Percentiles rank a stretch among this genome's conserved stretches.
These are phyloP conservation scores for Acacia concinna DNA, from an alignment of 331 rosid species.

Conservation along the genomic window DNA sequence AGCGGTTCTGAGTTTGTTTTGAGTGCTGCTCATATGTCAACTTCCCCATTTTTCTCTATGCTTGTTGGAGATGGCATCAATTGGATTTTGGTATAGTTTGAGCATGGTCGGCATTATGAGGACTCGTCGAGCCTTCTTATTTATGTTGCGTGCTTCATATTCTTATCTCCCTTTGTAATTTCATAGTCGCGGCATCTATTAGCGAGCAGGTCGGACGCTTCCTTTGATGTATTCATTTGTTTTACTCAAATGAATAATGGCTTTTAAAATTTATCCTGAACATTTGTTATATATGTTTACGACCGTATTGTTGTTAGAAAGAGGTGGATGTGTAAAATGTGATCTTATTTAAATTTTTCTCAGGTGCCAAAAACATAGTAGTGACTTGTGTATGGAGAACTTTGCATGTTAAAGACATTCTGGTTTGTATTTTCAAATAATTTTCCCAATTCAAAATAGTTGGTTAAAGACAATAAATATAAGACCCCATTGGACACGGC, in stretches of 20 bases:
- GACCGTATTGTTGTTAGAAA: not conserved
- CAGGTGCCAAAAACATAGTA: not conserved
- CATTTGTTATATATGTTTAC: not conserved
- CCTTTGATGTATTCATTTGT: conserved; percentile 36
- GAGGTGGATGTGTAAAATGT: not conserved
- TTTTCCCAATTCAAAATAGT: no score
- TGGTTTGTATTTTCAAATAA: no score
- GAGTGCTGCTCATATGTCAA: conserved; percentile 47
- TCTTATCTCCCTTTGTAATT: conserved; percentile 47
- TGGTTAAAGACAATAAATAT: no score
- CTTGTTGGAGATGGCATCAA: conserved; percentile 39
- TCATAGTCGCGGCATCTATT: conserved; percentile 34
- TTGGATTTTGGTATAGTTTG: conserved; percentile 28
- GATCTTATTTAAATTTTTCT: not conserved
- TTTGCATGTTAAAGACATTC: no score
- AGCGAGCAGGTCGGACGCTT: conserved; percentile 31
- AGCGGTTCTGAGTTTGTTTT: conserved; percentile 44
- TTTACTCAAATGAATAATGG: conserved; percentile 22
- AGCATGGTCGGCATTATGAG: conserved; percentile 30
- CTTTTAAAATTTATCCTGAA: not conserved
- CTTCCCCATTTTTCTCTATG: conserved; percentile 35
- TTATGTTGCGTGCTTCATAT: conserved; percentile 44
- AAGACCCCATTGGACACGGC: no score
- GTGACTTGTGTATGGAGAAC: not conserved
- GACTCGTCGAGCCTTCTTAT: conserved; percentile 30